Evolutionary conservation across 768 basidiomycete genomes (phyloP).

Genomic region (Phylloporus sp.): DNA sequence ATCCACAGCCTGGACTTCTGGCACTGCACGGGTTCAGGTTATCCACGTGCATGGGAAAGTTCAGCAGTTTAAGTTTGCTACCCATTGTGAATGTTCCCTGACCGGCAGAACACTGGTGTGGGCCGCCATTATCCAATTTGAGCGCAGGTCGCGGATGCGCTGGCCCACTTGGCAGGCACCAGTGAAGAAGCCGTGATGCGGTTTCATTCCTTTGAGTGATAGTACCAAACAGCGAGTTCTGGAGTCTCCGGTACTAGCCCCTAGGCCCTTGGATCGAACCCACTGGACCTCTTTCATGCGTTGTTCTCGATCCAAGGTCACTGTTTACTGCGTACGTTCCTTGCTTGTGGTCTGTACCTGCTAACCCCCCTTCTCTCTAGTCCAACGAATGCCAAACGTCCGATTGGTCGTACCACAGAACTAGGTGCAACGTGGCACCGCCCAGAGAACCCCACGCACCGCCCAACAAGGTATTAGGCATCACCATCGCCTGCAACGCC

Average conservation of each 20-base stretch:
- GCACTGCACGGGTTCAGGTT: background rate
- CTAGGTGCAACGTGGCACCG: conserved; percentile 5
- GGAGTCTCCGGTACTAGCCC: too few relatives aligned
- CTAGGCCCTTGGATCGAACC: too few relatives aligned
- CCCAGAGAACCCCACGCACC: background rate
- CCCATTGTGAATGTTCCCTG: too few relatives aligned
- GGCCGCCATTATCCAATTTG: too few relatives aligned
- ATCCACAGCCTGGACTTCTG: background rate
- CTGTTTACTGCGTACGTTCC: conserved; percentile 23
- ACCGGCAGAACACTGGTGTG: too few relatives aligned
- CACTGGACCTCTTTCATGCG: conserved; percentile 21
- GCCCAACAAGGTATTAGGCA: conserved; percentile 10
- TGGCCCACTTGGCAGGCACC: too few relatives aligned
- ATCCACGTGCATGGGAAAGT: too few relatives aligned
- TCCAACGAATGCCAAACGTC: conserved; percentile 23
- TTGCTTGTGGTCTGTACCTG: background rate
- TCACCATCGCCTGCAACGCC: conserved; percentile 23
- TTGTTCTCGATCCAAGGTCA: conserved; percentile 23
- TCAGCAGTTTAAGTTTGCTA: too few relatives aligned
- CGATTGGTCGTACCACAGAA: conserved; percentile 23
- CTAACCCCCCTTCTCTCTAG: conserved; percentile 1
- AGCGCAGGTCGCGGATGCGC: too few relatives aligned
- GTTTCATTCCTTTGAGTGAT: too few relatives aligned
- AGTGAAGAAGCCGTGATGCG: too few relatives aligned
- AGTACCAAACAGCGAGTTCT: too few relatives aligned